These are phyloP conservation scores for Jaltomata sinuosa DNA, from an alignment of 257 asterid species.

Conservation along the genomic window DNA sequence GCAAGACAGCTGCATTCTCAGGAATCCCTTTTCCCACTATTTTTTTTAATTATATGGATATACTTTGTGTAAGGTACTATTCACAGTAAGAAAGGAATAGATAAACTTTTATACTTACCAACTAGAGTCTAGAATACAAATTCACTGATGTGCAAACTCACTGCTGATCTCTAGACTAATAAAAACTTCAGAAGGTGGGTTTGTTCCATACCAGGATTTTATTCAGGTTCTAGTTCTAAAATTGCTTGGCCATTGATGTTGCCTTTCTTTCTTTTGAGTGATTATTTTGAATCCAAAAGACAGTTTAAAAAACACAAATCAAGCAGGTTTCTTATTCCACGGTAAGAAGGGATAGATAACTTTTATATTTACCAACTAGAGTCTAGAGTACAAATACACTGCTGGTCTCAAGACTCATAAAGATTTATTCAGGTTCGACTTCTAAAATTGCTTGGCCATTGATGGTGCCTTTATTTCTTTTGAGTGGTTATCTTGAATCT, in stretches of 20 bases:
- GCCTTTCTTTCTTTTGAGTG: background rate
- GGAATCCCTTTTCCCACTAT: background rate
- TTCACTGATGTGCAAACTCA: too few species aligned
- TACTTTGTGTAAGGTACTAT: background rate
- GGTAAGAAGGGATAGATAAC: too few species aligned
- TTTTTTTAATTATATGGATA: too few species aligned
- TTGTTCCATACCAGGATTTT: too few species aligned
- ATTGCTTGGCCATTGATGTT: background rate
- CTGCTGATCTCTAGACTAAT: background rate
- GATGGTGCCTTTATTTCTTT: background rate
- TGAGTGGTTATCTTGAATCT: background rate
- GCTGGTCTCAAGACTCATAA: too few species aligned
- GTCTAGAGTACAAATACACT: too few species aligned
- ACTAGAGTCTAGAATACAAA: too few species aligned
- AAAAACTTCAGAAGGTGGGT: background rate
- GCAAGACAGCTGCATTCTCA: background rate
- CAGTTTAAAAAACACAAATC: background rate
- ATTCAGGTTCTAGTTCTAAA: background rate
- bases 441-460: background rate
- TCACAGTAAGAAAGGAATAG: too few species aligned
- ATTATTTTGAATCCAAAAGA: background rate
- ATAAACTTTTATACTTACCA: too few species aligned
- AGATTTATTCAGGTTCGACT: too few species aligned
- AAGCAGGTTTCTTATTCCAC: background rate
- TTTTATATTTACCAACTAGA: too few species aligned